phyloP scores from a whole-genome alignment of 129 eudicot species.

The Flaveria linearis region DNA sequence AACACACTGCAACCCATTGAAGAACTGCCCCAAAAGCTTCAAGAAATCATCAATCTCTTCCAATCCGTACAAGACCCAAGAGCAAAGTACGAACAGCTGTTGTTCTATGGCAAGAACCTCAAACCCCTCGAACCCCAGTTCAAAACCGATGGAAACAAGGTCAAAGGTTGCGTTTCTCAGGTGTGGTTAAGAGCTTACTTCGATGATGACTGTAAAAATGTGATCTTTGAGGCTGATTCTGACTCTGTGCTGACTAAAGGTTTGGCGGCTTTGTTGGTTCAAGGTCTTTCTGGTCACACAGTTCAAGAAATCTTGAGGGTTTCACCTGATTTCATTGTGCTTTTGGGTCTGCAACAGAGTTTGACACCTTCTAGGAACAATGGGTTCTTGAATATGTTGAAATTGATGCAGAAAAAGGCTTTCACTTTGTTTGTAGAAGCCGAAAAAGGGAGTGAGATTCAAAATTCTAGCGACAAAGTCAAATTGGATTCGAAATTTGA shows the following conservation, averaged over 20 bases:
- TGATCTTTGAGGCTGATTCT: conserved; percentile 81
- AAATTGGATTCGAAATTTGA: background rate
- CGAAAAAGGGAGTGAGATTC: conserved; percentile 39
- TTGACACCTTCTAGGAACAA: conserved; percentile 85
- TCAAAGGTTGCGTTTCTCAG: conserved; percentile 92
- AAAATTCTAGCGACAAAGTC: background rate
- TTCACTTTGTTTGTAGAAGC: conserved; percentile 60
- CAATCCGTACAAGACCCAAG: conserved; percentile 69
- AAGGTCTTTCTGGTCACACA: conserved; percentile 74
- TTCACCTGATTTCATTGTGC: conserved; percentile 74
- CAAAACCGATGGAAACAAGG: conserved; percentile 67
- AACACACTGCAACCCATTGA: conserved; percentile 33
- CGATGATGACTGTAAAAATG: conserved; percentile 48
- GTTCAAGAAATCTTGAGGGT: conserved; percentile 63
- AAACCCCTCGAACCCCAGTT: conserved; percentile 55
- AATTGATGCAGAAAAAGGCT: conserved; percentile 81
- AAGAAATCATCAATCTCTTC: conserved; percentile 71
- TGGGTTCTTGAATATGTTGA: conserved; percentile 92
- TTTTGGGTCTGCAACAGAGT: conserved; percentile 83
- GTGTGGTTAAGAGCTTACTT: conserved; percentile 83
- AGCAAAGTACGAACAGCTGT: conserved; percentile 76
- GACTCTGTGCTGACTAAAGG: conserved; percentile 83
- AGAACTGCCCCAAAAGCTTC: conserved; percentile 81
- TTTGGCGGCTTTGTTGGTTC: conserved; percentile 76
- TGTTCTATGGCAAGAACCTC: conserved; percentile 66